Percentiles rank a stretch among this genome's conserved stretches.
Conservation (phyloP, 148 eudicot genomes). For the Polygonum aviculare region DNA sequence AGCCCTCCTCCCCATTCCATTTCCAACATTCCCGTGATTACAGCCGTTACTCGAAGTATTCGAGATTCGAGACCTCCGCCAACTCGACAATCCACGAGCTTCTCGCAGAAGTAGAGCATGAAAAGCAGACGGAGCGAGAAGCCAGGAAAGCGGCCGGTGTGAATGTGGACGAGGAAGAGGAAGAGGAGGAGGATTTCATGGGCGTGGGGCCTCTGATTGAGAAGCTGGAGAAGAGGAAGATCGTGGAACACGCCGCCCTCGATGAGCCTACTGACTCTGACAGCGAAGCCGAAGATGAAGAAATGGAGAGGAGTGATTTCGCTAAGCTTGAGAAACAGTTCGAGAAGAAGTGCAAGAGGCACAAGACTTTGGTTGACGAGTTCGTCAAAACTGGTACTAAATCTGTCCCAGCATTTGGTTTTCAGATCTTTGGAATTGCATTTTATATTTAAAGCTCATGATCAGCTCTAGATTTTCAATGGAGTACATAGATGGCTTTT, state of each 20-base stretch:
- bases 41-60: background rate
- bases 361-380: slow-evolving; percentile 40
- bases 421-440: background rate
- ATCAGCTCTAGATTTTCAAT: background rate
- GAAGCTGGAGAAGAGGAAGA: slow-evolving; percentile 44
- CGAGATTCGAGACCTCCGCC: background rate
- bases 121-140: slow-evolving; percentile 13
- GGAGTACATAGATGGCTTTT: background rate
- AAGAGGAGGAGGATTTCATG: slow-evolving; percentile 43
- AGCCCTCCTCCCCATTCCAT: background rate
- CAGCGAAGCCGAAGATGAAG: slow-evolving; percentile 46
- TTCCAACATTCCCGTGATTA: background rate
- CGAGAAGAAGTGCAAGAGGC: slow-evolving; percentile 42
- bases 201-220: slow-evolving; percentile 56
- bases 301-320: slow-evolving; percentile 18
- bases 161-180: slow-evolving; percentile 31
- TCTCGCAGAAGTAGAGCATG: slow-evolving; percentile 24
- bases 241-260: slow-evolving; percentile 16
- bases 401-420: background rate
- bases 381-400: slow-evolving; percentile 43
- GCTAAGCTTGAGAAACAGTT: slow-evolving; percentile 19
- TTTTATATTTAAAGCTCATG: background rate
- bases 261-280: slow-evolving; percentile 63
- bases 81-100: slow-evolving; percentile 15
- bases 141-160: slow-evolving; percentile 42